Base-by-base conservation (phyloP, 257 asterid genomes). In the Petrea volubilis region DNA sequence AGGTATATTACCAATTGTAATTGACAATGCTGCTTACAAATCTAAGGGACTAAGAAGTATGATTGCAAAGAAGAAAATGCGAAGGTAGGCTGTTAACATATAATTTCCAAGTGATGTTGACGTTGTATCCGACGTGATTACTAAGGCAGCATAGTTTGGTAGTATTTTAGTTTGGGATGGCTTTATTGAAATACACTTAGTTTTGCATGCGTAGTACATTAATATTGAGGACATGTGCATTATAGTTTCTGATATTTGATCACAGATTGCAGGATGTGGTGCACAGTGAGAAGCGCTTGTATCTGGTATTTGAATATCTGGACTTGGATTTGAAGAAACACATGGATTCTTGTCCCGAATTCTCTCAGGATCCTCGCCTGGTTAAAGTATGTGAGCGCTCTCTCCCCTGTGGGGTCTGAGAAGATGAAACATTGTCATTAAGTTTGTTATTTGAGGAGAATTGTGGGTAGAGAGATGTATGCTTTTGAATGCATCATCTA, bases 261-360 rank as follows among this genome's bases (percentile, higher is more conserved):
- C 60, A 28, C 81, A 89, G 96, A 87, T 79, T 89, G 86, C 94
- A 89, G 79, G 96, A 89, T 59, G 96, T 89, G 77, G 94, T 89
- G 78, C 96, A 89, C 74, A 81, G 90, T 71, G 96, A 89, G 80
- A 89, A 79, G 75, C 83, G 96, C 25, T 68, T 89, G 63, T 89
- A 89, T 68, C 83, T 89, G 61, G 96, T 89, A 8, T 89, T 89
- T 82, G 96, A 89, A 81, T 89, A 87, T 76, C 87, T 89, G 80
- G 96, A 89, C 78, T 78, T 87, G 88, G 96, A 89, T 73, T 79
- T 89, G 90, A 89, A 87, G 85, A 89, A 89, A 59, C 96, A 89
- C 79, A 89, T 89, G 96, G 96, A 89, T 80, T 78, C 96, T 1
- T 85, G 80, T 73, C 96, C 96, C 9, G 94, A 87, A 34, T 85